Conservation (phyloP, 495 filamentous ascomycete genomes). For the Xylaria castorea region DNA sequence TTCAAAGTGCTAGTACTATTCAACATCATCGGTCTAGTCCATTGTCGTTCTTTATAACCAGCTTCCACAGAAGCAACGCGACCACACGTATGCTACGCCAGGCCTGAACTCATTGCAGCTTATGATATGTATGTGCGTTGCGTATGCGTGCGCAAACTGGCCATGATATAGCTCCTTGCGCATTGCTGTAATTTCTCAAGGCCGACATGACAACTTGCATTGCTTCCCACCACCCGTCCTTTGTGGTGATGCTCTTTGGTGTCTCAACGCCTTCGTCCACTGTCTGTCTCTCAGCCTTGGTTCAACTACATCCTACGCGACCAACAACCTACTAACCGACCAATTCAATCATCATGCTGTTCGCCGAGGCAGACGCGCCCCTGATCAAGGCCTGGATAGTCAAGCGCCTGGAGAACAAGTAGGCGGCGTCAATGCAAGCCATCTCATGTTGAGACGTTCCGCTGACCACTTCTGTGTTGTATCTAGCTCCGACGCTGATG, state of each 20-base stretch:
- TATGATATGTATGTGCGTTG: background rate
- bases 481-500: conserved; percentile 87
- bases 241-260: conserved; percentile 20
- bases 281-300: background rate
- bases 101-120: background rate
- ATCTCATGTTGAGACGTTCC: background rate
- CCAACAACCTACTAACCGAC: background rate
- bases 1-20: background rate
- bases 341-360: conserved; percentile 65
- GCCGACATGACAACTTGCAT: background rate
- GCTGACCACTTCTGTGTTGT: conserved; percentile 29
- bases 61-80: background rate
- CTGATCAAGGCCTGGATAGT: conserved; percentile 89
- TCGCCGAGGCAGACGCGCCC: conserved; percentile 75
- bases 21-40: background rate
- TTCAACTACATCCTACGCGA: background rate
- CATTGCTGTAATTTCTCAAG: background rate
- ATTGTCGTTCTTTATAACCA: background rate
- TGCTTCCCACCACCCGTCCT: background rate
- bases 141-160: background rate
- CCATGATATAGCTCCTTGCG: background rate
- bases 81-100: background rate
- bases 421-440: conserved; percentile 41
- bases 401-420: conserved; percentile 90
- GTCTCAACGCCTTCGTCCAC: background rate